phyloP scores from a whole-genome alignment of 228 moss, liverwort and hornwort genomes.

The Sphagnum magellanicum region DNA sequence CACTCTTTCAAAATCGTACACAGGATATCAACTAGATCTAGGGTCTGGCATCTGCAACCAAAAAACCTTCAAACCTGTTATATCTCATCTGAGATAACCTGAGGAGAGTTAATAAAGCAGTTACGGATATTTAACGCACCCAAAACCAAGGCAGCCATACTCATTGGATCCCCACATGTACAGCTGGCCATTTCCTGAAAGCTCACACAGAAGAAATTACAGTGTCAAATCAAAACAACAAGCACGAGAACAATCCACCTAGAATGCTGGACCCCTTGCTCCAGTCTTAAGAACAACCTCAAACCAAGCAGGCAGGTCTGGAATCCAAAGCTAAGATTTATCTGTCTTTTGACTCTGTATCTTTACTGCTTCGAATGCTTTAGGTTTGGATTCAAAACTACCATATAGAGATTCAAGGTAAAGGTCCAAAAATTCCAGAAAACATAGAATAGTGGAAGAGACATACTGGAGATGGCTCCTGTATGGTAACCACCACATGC shows the following conservation, averaged over 20 bases:
- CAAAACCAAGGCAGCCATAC: conserved; percentile 89
- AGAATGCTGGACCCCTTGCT: too few species aligned
- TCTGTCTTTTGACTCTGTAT: too few species aligned
- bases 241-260: too few species aligned
- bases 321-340: too few species aligned
- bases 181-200: conserved; percentile 66
- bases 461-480: conserved; percentile 71
- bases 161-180: conserved; percentile 99
- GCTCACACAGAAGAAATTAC: not conserved
- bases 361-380: too few species aligned
- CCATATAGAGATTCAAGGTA: too few species aligned
- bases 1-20: too few species aligned
- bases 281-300: too few species aligned
- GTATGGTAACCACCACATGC: conserved; percentile 95
- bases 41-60: not conserved
- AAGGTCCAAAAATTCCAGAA: not conserved
- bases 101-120: not conserved
- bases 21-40: too few species aligned
- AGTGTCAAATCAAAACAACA: too few species aligned
- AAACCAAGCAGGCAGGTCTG: too few species aligned
- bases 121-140: conserved; percentile 22
- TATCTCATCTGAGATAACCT: not conserved
- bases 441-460: not conserved
- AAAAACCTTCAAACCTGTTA: not conserved
- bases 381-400: too few species aligned